These are phyloP conservation scores for Suhomyces choctaworum DNA, from an alignment of 1,139 yeast species.

Conservation along the genomic window DNA sequence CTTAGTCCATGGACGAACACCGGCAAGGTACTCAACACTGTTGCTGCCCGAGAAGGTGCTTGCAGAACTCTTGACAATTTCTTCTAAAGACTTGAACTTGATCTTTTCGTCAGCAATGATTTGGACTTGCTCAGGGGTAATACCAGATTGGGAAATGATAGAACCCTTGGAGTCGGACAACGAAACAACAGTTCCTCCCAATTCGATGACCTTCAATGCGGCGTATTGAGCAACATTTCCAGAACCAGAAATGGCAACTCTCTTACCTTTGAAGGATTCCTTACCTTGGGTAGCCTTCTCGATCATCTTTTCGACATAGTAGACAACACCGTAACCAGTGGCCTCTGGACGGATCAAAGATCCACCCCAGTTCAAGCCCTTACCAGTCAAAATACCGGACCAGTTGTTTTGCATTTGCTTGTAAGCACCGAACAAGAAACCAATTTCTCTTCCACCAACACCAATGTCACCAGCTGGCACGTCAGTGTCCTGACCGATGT, in stretches of 20 bases:
- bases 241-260: slow-evolving; percentile 94
- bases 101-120: slow-evolving; percentile 82
- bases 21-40: slow-evolving; percentile 74
- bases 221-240: slow-evolving; percentile 99
- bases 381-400: slow-evolving; percentile 98
- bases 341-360: slow-evolving; percentile 99
- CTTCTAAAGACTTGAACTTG: slow-evolving; percentile 72
- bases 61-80: slow-evolving; percentile 57
- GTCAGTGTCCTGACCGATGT: slow-evolving; percentile 96
- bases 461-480: slow-evolving; percentile 98
- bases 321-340: slow-evolving; percentile 96
- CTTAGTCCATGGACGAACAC: slow-evolving; percentile 95
- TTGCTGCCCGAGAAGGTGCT: slow-evolving; percentile 57
- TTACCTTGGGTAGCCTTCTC: slow-evolving; percentile 87
- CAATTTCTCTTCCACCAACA: slow-evolving; percentile 91
- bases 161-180: slow-evolving; percentile 94
- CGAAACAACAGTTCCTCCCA: slow-evolving; percentile 93
- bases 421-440: slow-evolving; percentile 96
- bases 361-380: slow-evolving; percentile 98
- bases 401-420: slow-evolving; percentile 87
- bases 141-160: slow-evolving; percentile 73
- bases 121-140: slow-evolving; percentile 76
- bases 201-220: slow-evolving; percentile 93
- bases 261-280: slow-evolving; percentile 87
- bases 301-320: slow-evolving; percentile 97